phyloP scores from a whole-genome alignment of 306 rosid species.

The Quillaja saponaria region DNA sequence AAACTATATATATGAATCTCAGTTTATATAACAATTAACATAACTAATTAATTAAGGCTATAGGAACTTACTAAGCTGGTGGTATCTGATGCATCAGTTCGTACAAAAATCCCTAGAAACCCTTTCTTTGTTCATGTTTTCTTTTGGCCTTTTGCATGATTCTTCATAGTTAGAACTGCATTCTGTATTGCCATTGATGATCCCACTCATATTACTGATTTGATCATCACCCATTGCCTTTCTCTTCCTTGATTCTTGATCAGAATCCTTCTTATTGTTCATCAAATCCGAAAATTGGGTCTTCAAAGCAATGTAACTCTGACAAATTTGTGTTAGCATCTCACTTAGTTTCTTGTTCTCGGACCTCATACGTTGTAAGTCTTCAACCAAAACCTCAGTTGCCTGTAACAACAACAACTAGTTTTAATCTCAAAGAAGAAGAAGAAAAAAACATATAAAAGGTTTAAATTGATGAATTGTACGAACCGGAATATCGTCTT shows the following conservation, averaged over 20 bases:
- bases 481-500: constrained; percentile 38
- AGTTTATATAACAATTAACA: constrained; percentile 7
- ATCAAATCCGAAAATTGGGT: constrained; percentile 43
- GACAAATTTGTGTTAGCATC: constrained; percentile 41
- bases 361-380: constrained; percentile 47
- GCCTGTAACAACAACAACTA: neutral
- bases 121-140: constrained; percentile 41
- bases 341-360: constrained; percentile 67
- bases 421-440: neutral
- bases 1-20: too few relatives aligned
- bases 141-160: constrained; percentile 44
- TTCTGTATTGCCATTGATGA: constrained; percentile 34
- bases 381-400: constrained; percentile 36
- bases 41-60: neutral
- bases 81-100: constrained; percentile 54
- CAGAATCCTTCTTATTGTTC: constrained; percentile 26
- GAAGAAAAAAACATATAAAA: neutral
- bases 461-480: too few relatives aligned
- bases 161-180: constrained; percentile 54
- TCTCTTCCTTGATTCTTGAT: constrained; percentile 49
- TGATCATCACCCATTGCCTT: constrained; percentile 30
- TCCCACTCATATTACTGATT: constrained; percentile 12
- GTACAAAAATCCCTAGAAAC: constrained; percentile 58
- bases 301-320: constrained; percentile 46
- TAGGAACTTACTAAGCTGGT: constrained; percentile 54